phyloP scores from a whole-genome alignment of 176 grass and related monocot genomes.

The Poa pratensis region DNA sequence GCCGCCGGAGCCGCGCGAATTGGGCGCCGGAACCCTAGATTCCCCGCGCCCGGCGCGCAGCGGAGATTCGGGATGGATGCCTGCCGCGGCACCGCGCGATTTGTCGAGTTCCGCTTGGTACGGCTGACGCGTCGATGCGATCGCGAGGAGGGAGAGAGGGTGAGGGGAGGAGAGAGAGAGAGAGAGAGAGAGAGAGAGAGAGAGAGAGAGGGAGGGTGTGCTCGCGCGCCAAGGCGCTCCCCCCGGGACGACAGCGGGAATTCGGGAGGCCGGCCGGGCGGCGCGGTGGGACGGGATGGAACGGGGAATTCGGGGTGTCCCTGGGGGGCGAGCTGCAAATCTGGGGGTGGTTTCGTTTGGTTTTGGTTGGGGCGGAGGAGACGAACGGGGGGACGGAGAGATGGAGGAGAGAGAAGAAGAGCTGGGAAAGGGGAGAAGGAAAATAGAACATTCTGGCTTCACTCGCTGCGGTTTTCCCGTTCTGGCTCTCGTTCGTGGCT shows the following conservation, averaged over 20 bases:
- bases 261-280: constrained; percentile 34
- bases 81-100: constrained; percentile 29
- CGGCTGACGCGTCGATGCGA: constrained; percentile 31
- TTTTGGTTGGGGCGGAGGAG: constrained; percentile 39
- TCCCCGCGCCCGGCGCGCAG: constrained; percentile 10
- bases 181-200: background rate
- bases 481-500: constrained; percentile 8
- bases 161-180: background rate
- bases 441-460: background rate
- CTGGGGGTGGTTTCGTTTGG: background rate
- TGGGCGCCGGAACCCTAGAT: constrained; percentile 32
- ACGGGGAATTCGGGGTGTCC: constrained; percentile 31
- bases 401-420: constrained; percentile 15
- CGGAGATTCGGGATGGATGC: constrained; percentile 1
- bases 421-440: background rate
- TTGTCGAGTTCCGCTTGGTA: constrained; percentile 10
- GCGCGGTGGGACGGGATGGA: background rate
- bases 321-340: constrained; percentile 45
- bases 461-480: constrained; percentile 17
- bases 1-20: constrained; percentile 17
- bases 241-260: constrained; percentile 31
- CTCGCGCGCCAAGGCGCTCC: constrained; percentile 25
- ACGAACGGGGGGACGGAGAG: constrained; percentile 23
- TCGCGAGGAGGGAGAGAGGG: constrained; percentile 30
- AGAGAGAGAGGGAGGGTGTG: background rate